Conservation (phyloP, 805 yeast genomes). For the Starmerella apis region DNA sequence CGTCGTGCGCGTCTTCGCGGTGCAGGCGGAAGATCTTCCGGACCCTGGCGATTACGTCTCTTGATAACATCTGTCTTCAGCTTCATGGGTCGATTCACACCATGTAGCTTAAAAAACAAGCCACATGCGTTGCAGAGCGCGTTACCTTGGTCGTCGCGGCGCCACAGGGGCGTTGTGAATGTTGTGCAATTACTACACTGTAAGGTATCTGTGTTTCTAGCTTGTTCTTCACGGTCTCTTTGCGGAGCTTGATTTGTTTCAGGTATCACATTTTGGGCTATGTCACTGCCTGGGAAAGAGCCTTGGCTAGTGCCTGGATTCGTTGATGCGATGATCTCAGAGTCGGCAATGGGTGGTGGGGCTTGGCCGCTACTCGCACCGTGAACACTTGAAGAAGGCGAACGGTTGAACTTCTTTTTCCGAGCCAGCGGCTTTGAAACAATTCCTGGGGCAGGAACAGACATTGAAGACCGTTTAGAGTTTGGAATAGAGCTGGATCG, state of each 20-base stretch:
- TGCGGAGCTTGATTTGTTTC: neutral
- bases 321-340: too few species aligned
- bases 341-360: too few species aligned
- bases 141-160: slow-evolving; percentile 84
- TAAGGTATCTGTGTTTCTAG: slow-evolving; percentile 10
- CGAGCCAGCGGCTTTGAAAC: slow-evolving; percentile 1
- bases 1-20: slow-evolving; percentile 6
- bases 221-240: neutral
- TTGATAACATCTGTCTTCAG: slow-evolving; percentile 86
- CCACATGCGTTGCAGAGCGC: slow-evolving; percentile 97
- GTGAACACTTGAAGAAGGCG: neutral
- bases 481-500: neutral
- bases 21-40: slow-evolving; percentile 25
- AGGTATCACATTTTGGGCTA: too few species aligned
- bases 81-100: slow-evolving; percentile 87
- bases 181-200: slow-evolving; percentile 81
- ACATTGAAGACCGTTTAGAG: neutral
- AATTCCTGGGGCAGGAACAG: neutral
- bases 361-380: neutral
- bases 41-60: slow-evolving; percentile 58
- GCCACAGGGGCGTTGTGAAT: slow-evolving; percentile 87
- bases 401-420: neutral
- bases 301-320: too few species aligned
- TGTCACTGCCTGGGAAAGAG: too few species aligned
- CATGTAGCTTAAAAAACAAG: slow-evolving; percentile 78